Evolutionary conservation across 2,329 filamentous ascomycete genomes (phyloP).

Genomic region (Fusarium sarcochroum): DNA sequence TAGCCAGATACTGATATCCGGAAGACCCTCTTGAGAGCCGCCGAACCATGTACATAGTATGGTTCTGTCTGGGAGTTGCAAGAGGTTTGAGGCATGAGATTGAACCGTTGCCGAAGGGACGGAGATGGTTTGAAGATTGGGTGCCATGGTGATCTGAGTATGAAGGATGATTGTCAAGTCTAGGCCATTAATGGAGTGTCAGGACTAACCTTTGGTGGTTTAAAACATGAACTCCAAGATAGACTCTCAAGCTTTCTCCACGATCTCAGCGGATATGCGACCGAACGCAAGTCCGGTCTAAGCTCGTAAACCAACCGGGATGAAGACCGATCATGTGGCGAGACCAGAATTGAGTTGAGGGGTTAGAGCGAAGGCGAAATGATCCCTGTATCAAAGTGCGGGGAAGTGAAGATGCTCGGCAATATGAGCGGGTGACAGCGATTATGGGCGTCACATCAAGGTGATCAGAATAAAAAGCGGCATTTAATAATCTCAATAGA

Average conservation of each 20-base stretch:
- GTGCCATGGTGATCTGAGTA: neutral
- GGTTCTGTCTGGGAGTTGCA: slow-evolving; percentile 57
- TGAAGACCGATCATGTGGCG: slow-evolving; percentile 14
- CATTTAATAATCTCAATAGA: neutral
- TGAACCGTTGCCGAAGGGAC: slow-evolving; percentile 59
- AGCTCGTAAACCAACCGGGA: slow-evolving; percentile 15
- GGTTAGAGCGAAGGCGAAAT: neutral
- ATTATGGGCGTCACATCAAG: neutral
- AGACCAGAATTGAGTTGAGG: neutral
- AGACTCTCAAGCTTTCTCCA: neutral
- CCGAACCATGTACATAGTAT: slow-evolving; percentile 62
- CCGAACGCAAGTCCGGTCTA: neutral
- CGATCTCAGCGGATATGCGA: slow-evolving; percentile 11
- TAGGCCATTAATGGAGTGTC: neutral
- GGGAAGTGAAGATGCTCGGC: slow-evolving; percentile 21
- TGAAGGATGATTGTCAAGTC: neutral
- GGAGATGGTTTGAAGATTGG: slow-evolving; percentile 25
- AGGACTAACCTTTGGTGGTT: neutral
- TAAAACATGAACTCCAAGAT: neutral
- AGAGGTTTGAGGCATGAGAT: slow-evolving; percentile 61
- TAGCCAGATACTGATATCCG: slow-evolving; percentile 61
- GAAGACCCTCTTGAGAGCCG: slow-evolving; percentile 60
- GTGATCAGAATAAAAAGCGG: neutral
- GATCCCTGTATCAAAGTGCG: slow-evolving; percentile 1
- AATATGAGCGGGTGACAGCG: slow-evolving; percentile 17